Conservation (phyloP, 2,329 filamentous ascomycete species). For the Hypoxylon sp. region DNA sequence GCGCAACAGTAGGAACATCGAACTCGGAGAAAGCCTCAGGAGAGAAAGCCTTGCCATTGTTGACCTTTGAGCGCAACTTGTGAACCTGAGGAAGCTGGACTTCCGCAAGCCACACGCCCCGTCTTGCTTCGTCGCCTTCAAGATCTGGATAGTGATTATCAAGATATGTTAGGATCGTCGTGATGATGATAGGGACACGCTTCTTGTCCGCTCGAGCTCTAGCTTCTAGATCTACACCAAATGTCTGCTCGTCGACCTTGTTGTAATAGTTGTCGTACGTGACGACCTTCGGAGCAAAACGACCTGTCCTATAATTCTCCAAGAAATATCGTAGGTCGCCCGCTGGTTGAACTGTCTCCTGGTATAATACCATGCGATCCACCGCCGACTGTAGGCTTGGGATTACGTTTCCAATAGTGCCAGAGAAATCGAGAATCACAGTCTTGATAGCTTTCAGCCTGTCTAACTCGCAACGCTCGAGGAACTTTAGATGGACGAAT, state of each 20-base stretch:
- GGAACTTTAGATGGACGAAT: slow-evolving; percentile 90
- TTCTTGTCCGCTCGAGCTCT: slow-evolving; percentile 94
- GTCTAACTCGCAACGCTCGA: slow-evolving; percentile 97
- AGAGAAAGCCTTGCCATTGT: slow-evolving; percentile 85
- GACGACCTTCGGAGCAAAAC: slow-evolving; percentile 88
- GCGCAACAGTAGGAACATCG: slow-evolving; percentile 94
- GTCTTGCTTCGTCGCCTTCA: slow-evolving; percentile 92
- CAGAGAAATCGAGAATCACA: slow-evolving; percentile 96
- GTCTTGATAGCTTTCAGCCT: slow-evolving; percentile 98
- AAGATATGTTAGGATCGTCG: slow-evolving; percentile 91
- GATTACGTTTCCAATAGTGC: slow-evolving; percentile 97
- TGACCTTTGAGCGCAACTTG: slow-evolving; percentile 82
- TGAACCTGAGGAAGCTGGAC: slow-evolving; percentile 88
- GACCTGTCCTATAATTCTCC: slow-evolving; percentile 96
- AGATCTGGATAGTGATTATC: slow-evolving; percentile 98
- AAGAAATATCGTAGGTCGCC: slow-evolving; percentile 93
- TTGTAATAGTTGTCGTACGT: slow-evolving; percentile 99
- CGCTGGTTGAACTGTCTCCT: slow-evolving; percentile 95
- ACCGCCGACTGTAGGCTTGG: slow-evolving; percentile 95
- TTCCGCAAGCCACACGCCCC: slow-evolving; percentile 93
- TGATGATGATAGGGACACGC: slow-evolving; percentile 91
- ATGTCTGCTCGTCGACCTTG: slow-evolving; percentile 95
- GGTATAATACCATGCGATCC: slow-evolving; percentile 98
- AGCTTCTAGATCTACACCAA: slow-evolving; percentile 97
- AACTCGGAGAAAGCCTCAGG: slow-evolving; percentile 84